Evolutionary conservation across 2,329 filamentous ascomycete species (phyloP).

Genomic region (Fusarium zealandicum): DNA sequence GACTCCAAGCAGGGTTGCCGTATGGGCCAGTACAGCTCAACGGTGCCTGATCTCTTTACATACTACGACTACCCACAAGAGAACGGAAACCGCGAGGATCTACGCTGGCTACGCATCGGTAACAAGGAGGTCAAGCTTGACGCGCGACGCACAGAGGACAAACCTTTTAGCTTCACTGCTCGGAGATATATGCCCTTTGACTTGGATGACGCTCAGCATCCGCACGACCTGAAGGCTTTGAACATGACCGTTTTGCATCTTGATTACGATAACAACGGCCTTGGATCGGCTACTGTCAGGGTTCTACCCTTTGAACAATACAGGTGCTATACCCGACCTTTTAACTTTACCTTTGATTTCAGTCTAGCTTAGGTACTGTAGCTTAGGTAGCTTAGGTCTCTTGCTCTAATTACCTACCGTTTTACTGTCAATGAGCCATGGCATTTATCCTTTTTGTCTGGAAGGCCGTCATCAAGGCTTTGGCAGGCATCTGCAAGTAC

Average conservation of each 20-base stretch:
- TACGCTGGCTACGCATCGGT: constrained; percentile 8
- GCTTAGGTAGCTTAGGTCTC: too few relatives aligned
- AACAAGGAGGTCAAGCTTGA: constrained; percentile 7
- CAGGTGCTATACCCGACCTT: constrained; percentile 13
- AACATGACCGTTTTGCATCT: constrained; percentile 20
- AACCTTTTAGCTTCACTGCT: constrained; percentile 15
- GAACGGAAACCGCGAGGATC: constrained; percentile 13
- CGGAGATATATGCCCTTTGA: constrained; percentile 22
- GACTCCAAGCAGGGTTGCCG: constrained; percentile 18
- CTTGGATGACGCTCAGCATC: constrained; percentile 11
- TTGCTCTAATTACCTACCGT: too few relatives aligned
- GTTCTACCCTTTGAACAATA: constrained; percentile 23
- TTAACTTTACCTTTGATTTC: constrained; percentile 18
- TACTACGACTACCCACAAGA: constrained; percentile 26
- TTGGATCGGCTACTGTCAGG: constrained; percentile 10
- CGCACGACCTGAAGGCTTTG: constrained; percentile 11
- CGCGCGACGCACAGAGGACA: not conserved
- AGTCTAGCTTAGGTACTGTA: constrained; percentile 6
- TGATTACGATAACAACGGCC: constrained; percentile 19
- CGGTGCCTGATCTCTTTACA: not conserved
- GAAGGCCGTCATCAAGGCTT: constrained; percentile 72
- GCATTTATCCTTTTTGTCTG: too few relatives aligned
- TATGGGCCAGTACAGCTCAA: constrained; percentile 5
- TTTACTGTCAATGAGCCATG: too few relatives aligned
- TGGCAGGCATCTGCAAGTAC: constrained; percentile 98